phyloP scores from a whole-genome alignment of 1,284 basidiomycete species.

The Volvariella volvacea region DNA sequence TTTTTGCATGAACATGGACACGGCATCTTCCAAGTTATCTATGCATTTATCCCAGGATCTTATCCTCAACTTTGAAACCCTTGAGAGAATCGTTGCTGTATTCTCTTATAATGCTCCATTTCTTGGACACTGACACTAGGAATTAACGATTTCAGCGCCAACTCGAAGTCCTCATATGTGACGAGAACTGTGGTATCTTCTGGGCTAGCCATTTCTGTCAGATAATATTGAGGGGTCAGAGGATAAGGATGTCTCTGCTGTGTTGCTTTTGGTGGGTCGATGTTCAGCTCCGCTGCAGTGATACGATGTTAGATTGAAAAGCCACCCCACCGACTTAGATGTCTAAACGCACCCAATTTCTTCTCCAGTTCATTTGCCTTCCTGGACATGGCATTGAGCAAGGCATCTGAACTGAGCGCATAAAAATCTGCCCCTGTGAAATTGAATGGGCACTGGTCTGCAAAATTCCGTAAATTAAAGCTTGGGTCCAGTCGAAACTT shows the following conservation, averaged over 20 bases:
- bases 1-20: too few relatives aligned
- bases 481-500: slow-evolving; percentile 82
- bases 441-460: slow-evolving; percentile 83
- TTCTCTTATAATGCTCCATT: slow-evolving; percentile 79
- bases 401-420: slow-evolving; percentile 93
- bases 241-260: slow-evolving; percentile 52
- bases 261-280: slow-evolving; percentile 20
- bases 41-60: not conserved
- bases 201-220: slow-evolving; percentile 75
- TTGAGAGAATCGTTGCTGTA: slow-evolving; percentile 67
- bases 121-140: slow-evolving; percentile 89
- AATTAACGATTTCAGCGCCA: slow-evolving; percentile 70
- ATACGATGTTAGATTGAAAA: slow-evolving; percentile 5
- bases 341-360: slow-evolving; percentile 45
- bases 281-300: slow-evolving; percentile 45
- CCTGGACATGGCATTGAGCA: slow-evolving; percentile 92
- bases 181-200: slow-evolving; percentile 79
- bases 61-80: slow-evolving; percentile 6
- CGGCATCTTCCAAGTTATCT: too few relatives aligned
- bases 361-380: slow-evolving; percentile 78
- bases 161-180: slow-evolving; percentile 66
- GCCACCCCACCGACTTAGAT: not conserved
- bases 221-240: slow-evolving; percentile 88
- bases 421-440: slow-evolving; percentile 98
- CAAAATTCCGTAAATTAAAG: slow-evolving; percentile 63